Evolutionary conservation across 2,329 filamentous ascomycete species (phyloP), one percentile per base, ranked within the genome.

Genomic region (Monascus ruber): DNA sequence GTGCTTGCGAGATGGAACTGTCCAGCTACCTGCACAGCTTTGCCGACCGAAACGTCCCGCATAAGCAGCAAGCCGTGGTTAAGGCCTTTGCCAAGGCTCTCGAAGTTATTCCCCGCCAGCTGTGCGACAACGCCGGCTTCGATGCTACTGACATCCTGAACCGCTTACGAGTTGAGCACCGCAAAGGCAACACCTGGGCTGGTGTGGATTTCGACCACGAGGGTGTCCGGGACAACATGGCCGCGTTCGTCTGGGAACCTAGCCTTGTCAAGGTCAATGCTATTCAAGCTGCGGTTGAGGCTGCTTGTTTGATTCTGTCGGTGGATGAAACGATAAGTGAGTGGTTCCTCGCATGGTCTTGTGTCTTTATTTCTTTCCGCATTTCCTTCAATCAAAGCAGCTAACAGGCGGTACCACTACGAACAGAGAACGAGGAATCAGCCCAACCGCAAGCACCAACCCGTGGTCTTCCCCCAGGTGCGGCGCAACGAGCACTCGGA

Each of bases 91-190:
- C 91, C 53, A 95, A 94, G 71, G 91, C 91, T 1, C 77, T 98
- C 40, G 91, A 98, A 69, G 82, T 96, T 44, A 93, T 98, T 52
- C 91, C 91, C 24, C 82, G 91, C 55, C 91, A 96, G 69, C 74
- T 98, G 44, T 98, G 91, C 71, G 91, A 98, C 71, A 98, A 98
- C 58, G 91, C 91, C 40, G 91, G 91, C 47, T 96, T 98, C 60
- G 91, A 98, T 59, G 88, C 91, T 25, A 98, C 91, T 37, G 91
- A 98, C 58, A 95, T 98, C 50, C 79, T 98, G 47, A 98, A 96
- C 73, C 81, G 86, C 58, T 74, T 98, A 49, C 85, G 91, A 40
- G 91, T 96, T 43, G 89, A 95, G 74, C 91, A 98, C 71, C 79
- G 86, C 60, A 91, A 89, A 70, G 87, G 87, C 50, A 84, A 84